Base-by-base conservation (phyloP, 2,329 filamentous ascomycete species). In the Diaporthe citri region DNA sequence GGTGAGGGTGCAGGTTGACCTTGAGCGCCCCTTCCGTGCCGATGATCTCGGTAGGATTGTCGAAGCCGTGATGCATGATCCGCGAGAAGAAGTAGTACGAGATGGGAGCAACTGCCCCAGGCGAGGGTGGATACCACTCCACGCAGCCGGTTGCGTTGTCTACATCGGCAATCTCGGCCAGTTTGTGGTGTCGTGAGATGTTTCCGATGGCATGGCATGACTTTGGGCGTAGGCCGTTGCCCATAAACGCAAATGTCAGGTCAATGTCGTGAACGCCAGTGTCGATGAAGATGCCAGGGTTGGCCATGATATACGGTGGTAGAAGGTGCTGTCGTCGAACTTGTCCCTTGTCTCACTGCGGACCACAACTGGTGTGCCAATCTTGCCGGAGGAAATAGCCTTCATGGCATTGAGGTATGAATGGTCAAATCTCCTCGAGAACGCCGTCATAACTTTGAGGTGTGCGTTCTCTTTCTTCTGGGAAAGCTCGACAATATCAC, bases 331-430 rank as follows among this genome's bases (percentile, higher is more conserved):
- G 0, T 90, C 89, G 75, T 93, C 90, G 75, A 90, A 87, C 80
- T 90, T 92, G 83, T 93, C 91, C 82, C 91, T 93, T 0, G 91
- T 93, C 82, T 93, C 91, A 60, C 87, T 90, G 78, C 91, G 90
- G 78, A 93, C 86, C 56, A 93, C 86, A 12, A 88, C 87, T 2
- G 91, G 89, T 0, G 87, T 85, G 6, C 92, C 92, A 76, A 93
- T 92, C 51, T 85, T 79, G 25, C 91, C 91, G 0, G 82, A 78
- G 34, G 86, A 81, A 79, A 90, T 87, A 77, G 89, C 88, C 28
- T 83, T 78, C 79, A 86, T 87, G 28, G 91, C 92, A 70, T 91
- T 87, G 75, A 90, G 87, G 84, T 93, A 93, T 56, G 89, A 92
- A 62, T 87, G 84, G 78, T 94, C 92, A 84, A 94, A 94, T 72